These are phyloP conservation scores for Fraxinus angustifolia DNA, from an alignment of 305 asterid species.

Conservation along the genomic window DNA sequence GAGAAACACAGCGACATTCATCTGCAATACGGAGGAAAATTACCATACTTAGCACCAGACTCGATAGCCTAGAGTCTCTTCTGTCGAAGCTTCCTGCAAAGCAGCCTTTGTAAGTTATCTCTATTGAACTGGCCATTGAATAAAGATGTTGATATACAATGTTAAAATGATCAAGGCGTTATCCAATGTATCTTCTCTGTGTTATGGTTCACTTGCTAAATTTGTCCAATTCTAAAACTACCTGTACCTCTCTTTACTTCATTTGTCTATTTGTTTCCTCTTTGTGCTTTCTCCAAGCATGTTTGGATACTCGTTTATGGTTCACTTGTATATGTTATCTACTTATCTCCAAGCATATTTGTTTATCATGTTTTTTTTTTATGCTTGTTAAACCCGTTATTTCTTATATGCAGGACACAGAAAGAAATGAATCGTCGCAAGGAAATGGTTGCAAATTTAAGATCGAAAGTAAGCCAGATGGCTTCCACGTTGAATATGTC, in stretches of 20 bases:
- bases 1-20: constrained; percentile 78
- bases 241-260: neutral
- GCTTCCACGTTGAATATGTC: constrained; percentile 84
- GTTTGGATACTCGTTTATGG: neutral
- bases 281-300: neutral
- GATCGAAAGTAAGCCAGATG: constrained; percentile 75
- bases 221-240: neutral
- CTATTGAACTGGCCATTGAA: neutral
- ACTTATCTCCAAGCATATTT: neutral
- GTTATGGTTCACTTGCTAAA: neutral
- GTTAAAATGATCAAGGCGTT: neutral
- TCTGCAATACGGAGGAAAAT: constrained; percentile 88
- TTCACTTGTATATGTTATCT: neutral
- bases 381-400: constrained; percentile 20
- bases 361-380: neutral
- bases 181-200: neutral
- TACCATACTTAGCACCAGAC: constrained; percentile 75
- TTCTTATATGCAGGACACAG: constrained; percentile 51
- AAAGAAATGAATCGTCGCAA: constrained; percentile 85
- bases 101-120: constrained; percentile 59
- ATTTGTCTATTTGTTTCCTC: neutral
- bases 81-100: constrained; percentile 58
- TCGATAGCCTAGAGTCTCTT: constrained; percentile 68
- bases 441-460: constrained; percentile 65
- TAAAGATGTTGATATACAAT: neutral